Evolutionary conservation across 2,329 filamentous ascomycete genomes (phyloP).

Genomic region (Fusarium buxicola): DNA sequence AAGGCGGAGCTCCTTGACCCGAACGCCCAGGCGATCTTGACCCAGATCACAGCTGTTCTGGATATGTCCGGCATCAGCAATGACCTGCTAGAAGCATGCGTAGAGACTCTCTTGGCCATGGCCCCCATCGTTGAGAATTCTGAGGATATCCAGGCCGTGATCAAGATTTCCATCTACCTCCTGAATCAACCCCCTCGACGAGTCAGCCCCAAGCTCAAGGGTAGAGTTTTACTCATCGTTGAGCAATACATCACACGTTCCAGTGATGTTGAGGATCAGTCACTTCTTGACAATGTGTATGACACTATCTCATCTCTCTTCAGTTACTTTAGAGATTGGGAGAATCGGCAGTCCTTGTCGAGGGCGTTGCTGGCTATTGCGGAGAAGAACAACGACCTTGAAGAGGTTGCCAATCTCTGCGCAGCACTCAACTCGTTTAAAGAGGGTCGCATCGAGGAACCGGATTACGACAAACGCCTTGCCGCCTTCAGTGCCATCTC

Average conservation of each 20-base stretch:
- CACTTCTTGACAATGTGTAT: slow-evolving; percentile 74
- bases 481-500: slow-evolving; percentile 80
- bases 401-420: slow-evolving; percentile 76
- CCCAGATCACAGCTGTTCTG: slow-evolving; percentile 76
- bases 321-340: slow-evolving; percentile 86
- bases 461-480: slow-evolving; percentile 87
- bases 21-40: slow-evolving; percentile 70
- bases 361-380: slow-evolving; percentile 79
- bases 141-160: slow-evolving; percentile 78
- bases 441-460: slow-evolving; percentile 79
- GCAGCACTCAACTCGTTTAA: slow-evolving; percentile 84
- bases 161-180: slow-evolving; percentile 83
- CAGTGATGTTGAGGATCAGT: slow-evolving; percentile 52
- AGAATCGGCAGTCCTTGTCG: slow-evolving; percentile 79
- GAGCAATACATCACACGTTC: slow-evolving; percentile 81
- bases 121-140: slow-evolving; percentile 76
- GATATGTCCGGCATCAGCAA: slow-evolving; percentile 71
- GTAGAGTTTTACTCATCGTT: slow-evolving; percentile 81
- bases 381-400: slow-evolving; percentile 68
- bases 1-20: slow-evolving; percentile 67
- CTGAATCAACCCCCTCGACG: slow-evolving; percentile 86
- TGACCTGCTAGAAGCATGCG: slow-evolving; percentile 80
- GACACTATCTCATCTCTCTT: slow-evolving; percentile 83
- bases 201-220: slow-evolving; percentile 86
- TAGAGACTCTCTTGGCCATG: slow-evolving; percentile 82